Evolutionary conservation across 768 basidiomycete species (phyloP).

Genomic region (Boletus sp.): DNA sequence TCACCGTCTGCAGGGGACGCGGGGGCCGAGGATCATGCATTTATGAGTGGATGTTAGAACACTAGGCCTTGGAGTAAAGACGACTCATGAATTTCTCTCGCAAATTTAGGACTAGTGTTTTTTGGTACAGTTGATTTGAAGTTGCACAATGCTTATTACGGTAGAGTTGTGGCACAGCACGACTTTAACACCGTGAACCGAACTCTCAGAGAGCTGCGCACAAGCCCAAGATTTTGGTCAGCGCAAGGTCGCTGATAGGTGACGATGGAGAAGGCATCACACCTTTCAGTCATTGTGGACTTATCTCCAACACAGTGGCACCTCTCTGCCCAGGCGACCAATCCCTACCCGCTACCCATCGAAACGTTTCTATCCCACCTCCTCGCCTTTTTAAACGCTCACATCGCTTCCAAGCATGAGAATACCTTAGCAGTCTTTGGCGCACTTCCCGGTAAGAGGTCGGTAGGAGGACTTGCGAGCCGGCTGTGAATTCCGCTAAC

Average conservation of each 20-base stretch:
- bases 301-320: slow-evolving; percentile 88
- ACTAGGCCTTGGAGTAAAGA: too few species aligned
- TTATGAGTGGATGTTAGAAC: too few species aligned
- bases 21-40: too few species aligned
- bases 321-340: slow-evolving; percentile 52
- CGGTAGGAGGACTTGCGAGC: slow-evolving; percentile 10
- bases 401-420: slow-evolving; percentile 87
- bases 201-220: neutral
- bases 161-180: neutral
- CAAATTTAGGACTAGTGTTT: too few species aligned
- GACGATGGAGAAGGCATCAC: slow-evolving; percentile 50
- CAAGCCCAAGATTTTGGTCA: too few species aligned
- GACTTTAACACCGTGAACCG: too few species aligned
- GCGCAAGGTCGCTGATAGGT: too few species aligned
- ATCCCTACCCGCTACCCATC: slow-evolving; percentile 58
- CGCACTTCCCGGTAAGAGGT: slow-evolving; percentile 85
- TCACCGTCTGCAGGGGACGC: too few species aligned
- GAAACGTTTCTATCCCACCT: slow-evolving; percentile 78
- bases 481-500: neutral
- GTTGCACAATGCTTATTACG: too few species aligned
- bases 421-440: slow-evolving; percentile 92
- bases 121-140: too few species aligned
- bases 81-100: too few species aligned
- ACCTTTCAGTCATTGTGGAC: slow-evolving; percentile 84
- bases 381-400: slow-evolving; percentile 88